Base-by-base conservation (phyloP, 2,329 filamentous ascomycete genomes). In the Alternaria metachromatica region DNA sequence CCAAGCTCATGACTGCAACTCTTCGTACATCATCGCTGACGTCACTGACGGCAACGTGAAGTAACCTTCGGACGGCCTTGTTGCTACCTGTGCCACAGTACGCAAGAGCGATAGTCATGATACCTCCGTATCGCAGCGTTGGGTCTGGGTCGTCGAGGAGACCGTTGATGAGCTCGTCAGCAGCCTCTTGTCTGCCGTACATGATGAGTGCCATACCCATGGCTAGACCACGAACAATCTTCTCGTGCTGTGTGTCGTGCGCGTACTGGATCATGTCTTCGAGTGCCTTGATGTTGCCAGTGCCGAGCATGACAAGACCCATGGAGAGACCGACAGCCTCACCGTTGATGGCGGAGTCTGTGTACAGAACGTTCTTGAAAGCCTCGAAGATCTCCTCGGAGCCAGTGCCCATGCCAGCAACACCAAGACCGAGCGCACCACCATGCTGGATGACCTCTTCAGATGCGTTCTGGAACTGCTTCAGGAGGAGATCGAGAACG, bases 81-180 rank as follows among this genome's bases (percentile, higher is more conserved):
- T 99, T 99, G 87, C 94, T 97, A 70, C 95, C 93, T 44, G 93
- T 97, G 62, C 96, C 96, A 78, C 95, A 97, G 84, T 99, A 99
- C 18, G 96, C 96, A 78, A 99, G 86, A 55, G 96, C 96, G 62
- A 99, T 93, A n/a, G 96, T 97, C 89, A 99, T 93, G 80, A 99
- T 97, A 84, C 96, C 96, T 79, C 96, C 96, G 72, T 99, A 99
- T 70, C 96, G 90, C 65, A 99, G 86, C 8, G 93, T 95, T 71
- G 96, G 93, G 78, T 99, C 95, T 1, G 96, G 92, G 72, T 99
- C 96, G 68, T 93, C 94, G 37, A 99, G 87, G 2, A 99, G 89
- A 51, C 93, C 94, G 76, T 97, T 95, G 70, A 99, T 96, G 72
- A 98, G 88, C 76, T 96, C 92, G 80, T 99, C 96, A 12, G 96